Evolutionary conservation across 371 early-diverging fungal species (phyloP).

Genomic region (Rhizomucor miehei): DNA sequence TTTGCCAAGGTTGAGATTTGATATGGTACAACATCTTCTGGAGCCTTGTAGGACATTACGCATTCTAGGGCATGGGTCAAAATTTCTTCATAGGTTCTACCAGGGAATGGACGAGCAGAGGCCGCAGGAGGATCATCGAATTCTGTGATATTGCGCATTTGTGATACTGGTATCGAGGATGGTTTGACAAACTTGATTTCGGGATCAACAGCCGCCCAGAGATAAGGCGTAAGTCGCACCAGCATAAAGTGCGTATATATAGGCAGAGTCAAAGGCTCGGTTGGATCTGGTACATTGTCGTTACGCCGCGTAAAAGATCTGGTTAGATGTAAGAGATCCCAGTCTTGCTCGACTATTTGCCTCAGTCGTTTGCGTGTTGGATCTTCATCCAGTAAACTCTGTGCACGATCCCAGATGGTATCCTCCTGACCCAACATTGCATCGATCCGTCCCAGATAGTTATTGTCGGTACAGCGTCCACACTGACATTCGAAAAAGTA

Average conservation of each 20-base stretch:
- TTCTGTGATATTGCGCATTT: conserved; percentile 12
- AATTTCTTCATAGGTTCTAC: conserved; percentile 24
- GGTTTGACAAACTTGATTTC: conserved; percentile 2
- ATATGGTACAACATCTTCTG: conserved; percentile 21
- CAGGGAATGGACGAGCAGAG: conserved; percentile 23
- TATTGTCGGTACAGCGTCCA: conserved; percentile 52
- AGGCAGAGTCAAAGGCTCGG: conserved; percentile 18
- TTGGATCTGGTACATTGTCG: conserved; percentile 17
- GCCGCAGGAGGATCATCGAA: conserved; percentile 37
- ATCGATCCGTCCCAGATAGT: conserved; percentile 30
- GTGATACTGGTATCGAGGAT: conserved; percentile 2
- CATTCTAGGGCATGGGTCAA: conserved; percentile 17
- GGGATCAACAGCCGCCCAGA: conserved; percentile 25
- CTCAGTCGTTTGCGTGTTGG: conserved; percentile 8
- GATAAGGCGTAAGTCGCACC: conserved; percentile 31
- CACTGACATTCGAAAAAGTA: conserved; percentile 81
- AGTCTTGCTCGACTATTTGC: conserved; percentile 17
- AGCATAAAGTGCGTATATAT: conserved; percentile 29
- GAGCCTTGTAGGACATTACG: conserved; percentile 18
- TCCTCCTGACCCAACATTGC: conserved; percentile 34
- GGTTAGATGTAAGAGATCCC: conserved; percentile 36
- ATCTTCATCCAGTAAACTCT: conserved; percentile 14
- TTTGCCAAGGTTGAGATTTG: conserved; percentile 28
- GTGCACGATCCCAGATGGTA: conserved; percentile 34
- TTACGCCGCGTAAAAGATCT: conserved; percentile 27